Percentiles rank a stretch among this genome's conserved stretches.
Conservation (phyloP, 768 basidiomycete species). For the Lepiota brunneoincarnata region DNA sequence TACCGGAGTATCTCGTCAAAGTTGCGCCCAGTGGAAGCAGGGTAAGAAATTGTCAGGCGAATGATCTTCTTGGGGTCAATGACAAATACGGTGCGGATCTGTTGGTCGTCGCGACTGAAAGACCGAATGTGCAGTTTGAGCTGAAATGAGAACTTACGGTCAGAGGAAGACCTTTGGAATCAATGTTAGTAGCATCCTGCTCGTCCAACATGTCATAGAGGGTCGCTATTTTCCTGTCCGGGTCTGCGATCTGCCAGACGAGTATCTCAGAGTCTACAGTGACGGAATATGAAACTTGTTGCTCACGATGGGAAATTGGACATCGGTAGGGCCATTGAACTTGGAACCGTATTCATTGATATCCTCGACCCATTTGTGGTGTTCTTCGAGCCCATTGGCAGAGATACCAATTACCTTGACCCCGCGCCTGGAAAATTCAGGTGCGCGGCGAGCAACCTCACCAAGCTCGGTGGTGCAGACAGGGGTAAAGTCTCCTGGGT, state of each 20-base stretch:
- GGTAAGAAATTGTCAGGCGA: slow-evolving; percentile 87
- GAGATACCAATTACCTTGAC: slow-evolving; percentile 95
- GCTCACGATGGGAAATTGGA: slow-evolving; percentile 90
- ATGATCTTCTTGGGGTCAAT: slow-evolving; percentile 97
- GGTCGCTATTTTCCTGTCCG: slow-evolving; percentile 78
- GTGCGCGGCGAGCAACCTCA: slow-evolving; percentile 85
- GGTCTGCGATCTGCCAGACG: slow-evolving; percentile 78
- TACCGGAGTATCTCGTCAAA: slow-evolving; percentile 64
- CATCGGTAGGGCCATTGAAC: slow-evolving; percentile 64
- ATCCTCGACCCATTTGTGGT: slow-evolving; percentile 86
- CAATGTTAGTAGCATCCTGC: slow-evolving; percentile 89
- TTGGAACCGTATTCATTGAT: slow-evolving; percentile 80
- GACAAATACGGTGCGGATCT: slow-evolving; percentile 96
- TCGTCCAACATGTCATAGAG: slow-evolving; percentile 96
- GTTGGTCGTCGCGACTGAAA: neutral
- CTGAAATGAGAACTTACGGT: slow-evolving; percentile 49
- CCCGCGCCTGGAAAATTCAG: slow-evolving; percentile 81
- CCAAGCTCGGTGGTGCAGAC: slow-evolving; percentile 97
- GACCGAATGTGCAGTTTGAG: slow-evolving; percentile 2
- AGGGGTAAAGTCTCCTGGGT: slow-evolving; percentile 91
- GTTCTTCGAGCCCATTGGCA: slow-evolving; percentile 84
- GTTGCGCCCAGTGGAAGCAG: slow-evolving; percentile 94
- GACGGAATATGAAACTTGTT: slow-evolving; percentile 1
- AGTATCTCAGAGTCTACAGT: neutral
- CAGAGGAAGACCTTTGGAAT: slow-evolving; percentile 87